Conservation (phyloP, 495 filamentous ascomycete genomes). For the Tuber umbilicatum region DNA sequence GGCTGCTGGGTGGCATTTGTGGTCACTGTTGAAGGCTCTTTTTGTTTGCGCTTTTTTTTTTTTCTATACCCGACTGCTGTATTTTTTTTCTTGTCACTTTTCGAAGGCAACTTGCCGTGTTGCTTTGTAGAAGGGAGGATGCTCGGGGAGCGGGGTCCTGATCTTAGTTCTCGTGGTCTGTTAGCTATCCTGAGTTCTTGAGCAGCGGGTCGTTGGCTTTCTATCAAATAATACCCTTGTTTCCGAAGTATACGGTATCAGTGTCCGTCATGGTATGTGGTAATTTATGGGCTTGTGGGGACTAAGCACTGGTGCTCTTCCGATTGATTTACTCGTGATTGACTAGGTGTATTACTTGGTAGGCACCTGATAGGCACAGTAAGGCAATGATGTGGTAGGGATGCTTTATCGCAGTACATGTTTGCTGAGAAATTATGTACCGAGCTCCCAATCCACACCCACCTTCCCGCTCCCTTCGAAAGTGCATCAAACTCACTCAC, state of each 20-base stretch:
- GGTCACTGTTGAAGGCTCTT: neutral
- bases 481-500: conserved; percentile 5
- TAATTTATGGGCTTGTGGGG: neutral
- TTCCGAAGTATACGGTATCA: neutral
- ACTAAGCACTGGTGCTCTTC: neutral
- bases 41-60: neutral
- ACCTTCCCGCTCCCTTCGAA: neutral
- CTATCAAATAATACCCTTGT: neutral
- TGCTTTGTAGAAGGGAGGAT: neutral
- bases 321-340: neutral
- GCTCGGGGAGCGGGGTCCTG: neutral
- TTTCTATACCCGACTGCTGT: neutral
- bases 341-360: neutral
- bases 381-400: neutral
- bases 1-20: neutral
- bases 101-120: neutral
- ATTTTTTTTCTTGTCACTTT: neutral
- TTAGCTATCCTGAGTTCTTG: neutral
- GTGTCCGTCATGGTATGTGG: neutral
- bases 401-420: neutral
- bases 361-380: neutral
- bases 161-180: neutral
- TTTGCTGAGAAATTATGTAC: neutral
- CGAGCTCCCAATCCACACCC: neutral
- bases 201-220: neutral